These are phyloP conservation scores for Didymella sp. DNA, from an alignment of 2,329 filamentous ascomycete species.

Conservation along the genomic window DNA sequence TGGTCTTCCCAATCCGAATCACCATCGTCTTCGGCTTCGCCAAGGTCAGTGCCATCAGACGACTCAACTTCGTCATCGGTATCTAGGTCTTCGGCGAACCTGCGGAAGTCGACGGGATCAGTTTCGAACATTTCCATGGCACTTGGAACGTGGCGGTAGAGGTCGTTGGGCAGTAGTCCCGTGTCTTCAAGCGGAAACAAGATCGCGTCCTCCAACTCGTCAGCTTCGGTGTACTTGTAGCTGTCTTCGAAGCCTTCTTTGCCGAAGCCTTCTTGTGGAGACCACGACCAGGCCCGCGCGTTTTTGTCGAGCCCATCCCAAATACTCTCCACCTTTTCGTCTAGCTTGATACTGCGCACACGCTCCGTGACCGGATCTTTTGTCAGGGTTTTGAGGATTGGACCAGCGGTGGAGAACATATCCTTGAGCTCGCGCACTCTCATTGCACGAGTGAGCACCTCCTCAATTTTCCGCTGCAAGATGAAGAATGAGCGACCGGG, in stretches of 20 bases:
- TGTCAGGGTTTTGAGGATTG: slow-evolving; percentile 50
- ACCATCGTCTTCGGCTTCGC: slow-evolving; percentile 17
- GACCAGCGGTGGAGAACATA: slow-evolving; percentile 41
- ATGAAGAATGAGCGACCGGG: slow-evolving; percentile 42
- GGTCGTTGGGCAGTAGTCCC: slow-evolving; percentile 27
- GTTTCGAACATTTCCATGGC: slow-evolving; percentile 36
- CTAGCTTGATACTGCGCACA: slow-evolving; percentile 48
- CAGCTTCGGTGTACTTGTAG: slow-evolving; percentile 49
- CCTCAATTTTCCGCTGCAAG: slow-evolving; percentile 43
- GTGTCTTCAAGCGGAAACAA: slow-evolving; percentile 50
- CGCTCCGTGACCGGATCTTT: slow-evolving; percentile 45
- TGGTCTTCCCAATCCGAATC: slow-evolving; percentile 11
- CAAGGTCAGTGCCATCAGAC: slow-evolving; percentile 20
- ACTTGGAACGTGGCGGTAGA: slow-evolving; percentile 27
- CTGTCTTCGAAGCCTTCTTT: slow-evolving; percentile 32
- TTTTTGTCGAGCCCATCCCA: slow-evolving; percentile 43
- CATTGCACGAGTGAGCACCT: slow-evolving; percentile 49
- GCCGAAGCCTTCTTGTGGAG: slow-evolving; percentile 11
- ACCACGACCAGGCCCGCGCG: slow-evolving; percentile 19
- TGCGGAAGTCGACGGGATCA: slow-evolving; percentile 21
- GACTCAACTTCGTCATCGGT: slow-evolving; percentile 27
- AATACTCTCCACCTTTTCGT: slow-evolving; percentile 43
- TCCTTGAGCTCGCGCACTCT: slow-evolving; percentile 42
- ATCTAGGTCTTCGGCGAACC: slow-evolving; percentile 28
- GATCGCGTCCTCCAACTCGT: slow-evolving; percentile 52